Conservation (phyloP, 345 rosid species). For the Ceriops tagal region DNA sequence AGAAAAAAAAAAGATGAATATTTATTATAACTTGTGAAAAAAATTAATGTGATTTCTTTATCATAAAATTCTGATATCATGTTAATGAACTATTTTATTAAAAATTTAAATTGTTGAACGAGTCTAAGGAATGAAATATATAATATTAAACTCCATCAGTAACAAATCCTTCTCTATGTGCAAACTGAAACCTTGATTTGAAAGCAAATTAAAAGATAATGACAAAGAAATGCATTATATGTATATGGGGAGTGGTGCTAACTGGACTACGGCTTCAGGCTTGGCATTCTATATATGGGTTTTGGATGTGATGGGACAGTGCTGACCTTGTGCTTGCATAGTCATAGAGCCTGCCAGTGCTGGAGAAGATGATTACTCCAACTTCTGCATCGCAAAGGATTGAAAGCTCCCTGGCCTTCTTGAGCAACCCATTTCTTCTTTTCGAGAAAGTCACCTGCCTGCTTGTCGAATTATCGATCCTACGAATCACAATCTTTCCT, state of each 20-base stretch:
- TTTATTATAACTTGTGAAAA: no score
- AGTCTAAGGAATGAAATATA: no score
- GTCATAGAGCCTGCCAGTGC: slow-evolving; percentile 52
- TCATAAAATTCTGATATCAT: no score
- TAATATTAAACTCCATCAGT: no score
- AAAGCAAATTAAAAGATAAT: background rate
- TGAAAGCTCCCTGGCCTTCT: slow-evolving; percentile 50
- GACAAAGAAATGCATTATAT: background rate
- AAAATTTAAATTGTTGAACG: no score
- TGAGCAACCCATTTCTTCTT: slow-evolving; percentile 46
- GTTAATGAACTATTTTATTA: no score
- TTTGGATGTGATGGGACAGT: background rate
- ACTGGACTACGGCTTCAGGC: background rate
- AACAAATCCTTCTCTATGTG: background rate
- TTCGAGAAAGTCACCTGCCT: slow-evolving; percentile 61
- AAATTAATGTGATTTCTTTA: no score
- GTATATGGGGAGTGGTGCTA: background rate
- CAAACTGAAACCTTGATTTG: background rate
- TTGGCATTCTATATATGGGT: background rate
- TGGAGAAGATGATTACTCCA: slow-evolving; percentile 47
- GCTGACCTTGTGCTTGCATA: slow-evolving; percentile 50
- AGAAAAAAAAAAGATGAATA: no score
- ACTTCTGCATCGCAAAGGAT: slow-evolving; percentile 56
- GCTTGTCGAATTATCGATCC: slow-evolving; percentile 56
- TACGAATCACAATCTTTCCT: slow-evolving; percentile 50